Evolutionary conservation across 768 basidiomycete species (phyloP).

Genomic region (Phlebiopsis flavidoalba): DNA sequence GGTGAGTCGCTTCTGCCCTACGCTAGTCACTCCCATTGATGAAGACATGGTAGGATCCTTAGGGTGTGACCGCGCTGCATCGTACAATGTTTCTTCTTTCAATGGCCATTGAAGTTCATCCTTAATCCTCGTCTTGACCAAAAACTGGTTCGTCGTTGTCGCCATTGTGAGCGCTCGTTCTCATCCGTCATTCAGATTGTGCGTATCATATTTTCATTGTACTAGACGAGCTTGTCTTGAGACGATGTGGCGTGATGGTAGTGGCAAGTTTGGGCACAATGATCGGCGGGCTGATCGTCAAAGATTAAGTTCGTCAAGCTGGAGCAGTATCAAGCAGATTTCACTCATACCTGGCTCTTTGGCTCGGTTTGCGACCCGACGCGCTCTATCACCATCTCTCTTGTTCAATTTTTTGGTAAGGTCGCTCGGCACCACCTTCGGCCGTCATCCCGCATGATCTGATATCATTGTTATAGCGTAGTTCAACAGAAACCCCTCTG

Average conservation of each 20-base stretch:
- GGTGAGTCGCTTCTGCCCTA: background rate
- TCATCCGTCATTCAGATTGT: constrained; percentile 1
- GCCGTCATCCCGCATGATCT: background rate
- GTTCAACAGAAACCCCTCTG: too few species aligned
- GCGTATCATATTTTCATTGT: background rate
- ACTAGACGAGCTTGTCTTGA: background rate
- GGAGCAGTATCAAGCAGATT: constrained; percentile 1
- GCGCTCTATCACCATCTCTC: constrained; percentile 3
- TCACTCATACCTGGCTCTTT: constrained; percentile 4
- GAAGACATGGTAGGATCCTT: background rate
- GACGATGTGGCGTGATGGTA: background rate
- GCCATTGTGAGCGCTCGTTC: constrained; percentile 1
- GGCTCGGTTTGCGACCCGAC: constrained; percentile 5
- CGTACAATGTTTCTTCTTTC: constrained; percentile 10
- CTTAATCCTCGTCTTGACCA: constrained; percentile 4
- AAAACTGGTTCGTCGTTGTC: background rate
- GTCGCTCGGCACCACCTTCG: background rate
- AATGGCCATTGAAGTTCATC: too few species aligned
- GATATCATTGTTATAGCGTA: too few species aligned
- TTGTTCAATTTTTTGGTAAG: background rate
- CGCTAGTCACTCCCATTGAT: background rate
- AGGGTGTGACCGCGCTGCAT: background rate
- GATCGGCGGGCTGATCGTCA: constrained; percentile 6
- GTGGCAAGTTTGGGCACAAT: constrained; percentile 6
- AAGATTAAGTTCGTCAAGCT: constrained; percentile 3